Evolutionary conservation across 2,329 filamentous ascomycete species (phyloP), one percentile per base, ranked within the genome.

Genomic region (Ascochyta lentis): DNA sequence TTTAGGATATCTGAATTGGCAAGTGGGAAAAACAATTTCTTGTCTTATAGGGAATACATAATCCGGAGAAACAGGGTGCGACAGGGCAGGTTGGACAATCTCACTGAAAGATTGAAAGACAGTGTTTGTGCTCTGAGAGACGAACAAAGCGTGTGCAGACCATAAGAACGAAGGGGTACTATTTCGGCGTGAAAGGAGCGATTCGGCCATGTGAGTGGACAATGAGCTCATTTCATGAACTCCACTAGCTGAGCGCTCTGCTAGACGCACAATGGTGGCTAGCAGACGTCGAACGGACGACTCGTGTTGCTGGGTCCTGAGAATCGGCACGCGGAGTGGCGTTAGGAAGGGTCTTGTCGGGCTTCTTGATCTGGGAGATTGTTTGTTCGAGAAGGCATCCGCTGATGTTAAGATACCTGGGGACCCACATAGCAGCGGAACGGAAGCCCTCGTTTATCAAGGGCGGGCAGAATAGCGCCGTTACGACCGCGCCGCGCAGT

Each of bases 381-480:
- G 43, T 49, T 41, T 16, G 43, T 42, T 37, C 31, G n/a, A 47
- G 43, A 34, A 47, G 37, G 35, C 19, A 15, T 19, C 43, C 35
- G 13, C 49, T 39, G 12, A 8, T 26, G 47, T 42, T 46, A 51
- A 56, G 53, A 27, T 42, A 38, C 27, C 27, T 29, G 7, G 24
- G 8, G 29, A 31, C 35, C 47, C 47, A 47, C 53, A 47, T 15
- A 4, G 16, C 41, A 12, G 53, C 53, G 47, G 48, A 51, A 47
- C 47, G 47, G 40, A 23, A 27, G 38, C 41, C 41, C 40, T 42
- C 47, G 33, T 39, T 16, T 23, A 43, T 56, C 39, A 31, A 50
- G 38, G 52, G 56, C 56, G 60, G 58, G 57, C 50, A 48, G 47
- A 51, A 54, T 58, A 61, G 56, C 61, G 56, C 53, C 58, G 57